Base-by-base conservation (phyloP, 306 rosid species). In the Myrica gale region DNA sequence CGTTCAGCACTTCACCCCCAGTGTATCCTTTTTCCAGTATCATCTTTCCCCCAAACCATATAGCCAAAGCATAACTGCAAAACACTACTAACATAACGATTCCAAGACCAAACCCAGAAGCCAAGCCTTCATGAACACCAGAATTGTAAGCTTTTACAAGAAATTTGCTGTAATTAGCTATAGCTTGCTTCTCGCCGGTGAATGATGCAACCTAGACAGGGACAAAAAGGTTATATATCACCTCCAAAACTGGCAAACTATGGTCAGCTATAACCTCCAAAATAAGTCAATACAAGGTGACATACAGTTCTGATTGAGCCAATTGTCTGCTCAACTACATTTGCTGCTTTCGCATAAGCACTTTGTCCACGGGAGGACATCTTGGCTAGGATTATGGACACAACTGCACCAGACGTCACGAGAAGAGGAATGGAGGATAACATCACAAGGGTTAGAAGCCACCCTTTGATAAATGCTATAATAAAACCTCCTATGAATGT, bases 251-350 rank as follows among this genome's bases (percentile, higher is more conserved):
- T 52, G 57, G 23, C 65, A 21, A 5, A 10, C 12, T 57, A 57
- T 21, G 9, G 21, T 11, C 11, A 57, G 32, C 21, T 8, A 21
- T 1, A 21, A 20, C 9, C 26, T 9, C 62, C 21, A 56, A 20
- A 56, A 32, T 32, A 32, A 32, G 3, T 32, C 37, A 32, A 32
- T 32, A 32, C 37, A 32, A 32, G 37, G 42, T 72, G 76, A 50
- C 83, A n/a, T 91, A 91, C 97, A 0, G 93, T 91, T 88, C 93
- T 79, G 68, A 91, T 88, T 42, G 95, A 91, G 69, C 97, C 91
- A 8, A 91, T 81, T 17, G 91, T 85, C 77, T 86, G 84, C 69
- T 91, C 97, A 65, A 89, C 91, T 16, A 88, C 74, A 78, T 78
- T 85, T 55, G 95, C 90, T 79, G 97, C 95, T 71, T 85, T 86